Conservation (phyloP, 306 rosid genomes). For the Prinsepia uniflora region DNA sequence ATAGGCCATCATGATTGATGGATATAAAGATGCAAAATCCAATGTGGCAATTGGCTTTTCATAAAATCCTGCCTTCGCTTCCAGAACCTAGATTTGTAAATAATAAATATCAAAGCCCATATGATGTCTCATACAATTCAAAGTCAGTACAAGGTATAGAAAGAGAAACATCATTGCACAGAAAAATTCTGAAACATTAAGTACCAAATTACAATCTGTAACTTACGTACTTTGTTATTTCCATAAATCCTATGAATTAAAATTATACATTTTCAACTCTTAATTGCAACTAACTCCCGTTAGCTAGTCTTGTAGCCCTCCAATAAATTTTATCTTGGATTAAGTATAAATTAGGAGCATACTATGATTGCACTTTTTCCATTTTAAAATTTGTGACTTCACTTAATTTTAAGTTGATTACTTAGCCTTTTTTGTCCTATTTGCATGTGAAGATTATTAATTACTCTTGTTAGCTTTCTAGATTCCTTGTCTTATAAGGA, state of each 20-base stretch:
- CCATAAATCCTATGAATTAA: neutral
- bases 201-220: neutral
- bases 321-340: neutral
- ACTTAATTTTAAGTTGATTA: too few relatives aligned
- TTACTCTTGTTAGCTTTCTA: too few relatives aligned
- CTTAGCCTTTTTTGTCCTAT: too few relatives aligned
- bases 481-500: too few relatives aligned
- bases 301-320: neutral
- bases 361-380: neutral
- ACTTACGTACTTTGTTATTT: neutral
- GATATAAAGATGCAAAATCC: constrained; percentile 96
- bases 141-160: neutral
- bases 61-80: constrained; percentile 88
- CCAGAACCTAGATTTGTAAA: constrained; percentile 71
- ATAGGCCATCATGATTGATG: constrained; percentile 99
- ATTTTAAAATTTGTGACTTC: too few relatives aligned
- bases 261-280: neutral
- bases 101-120: neutral
- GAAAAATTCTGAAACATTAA: neutral
- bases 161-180: neutral
- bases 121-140: constrained; percentile 4
- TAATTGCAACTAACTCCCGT: neutral
- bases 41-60: constrained; percentile 96
- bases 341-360: neutral
- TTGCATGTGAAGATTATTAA: too few relatives aligned